phyloP scores from a whole-genome alignment of 2,329 filamentous ascomycete species.

The Talaromyces sp. region DNA sequence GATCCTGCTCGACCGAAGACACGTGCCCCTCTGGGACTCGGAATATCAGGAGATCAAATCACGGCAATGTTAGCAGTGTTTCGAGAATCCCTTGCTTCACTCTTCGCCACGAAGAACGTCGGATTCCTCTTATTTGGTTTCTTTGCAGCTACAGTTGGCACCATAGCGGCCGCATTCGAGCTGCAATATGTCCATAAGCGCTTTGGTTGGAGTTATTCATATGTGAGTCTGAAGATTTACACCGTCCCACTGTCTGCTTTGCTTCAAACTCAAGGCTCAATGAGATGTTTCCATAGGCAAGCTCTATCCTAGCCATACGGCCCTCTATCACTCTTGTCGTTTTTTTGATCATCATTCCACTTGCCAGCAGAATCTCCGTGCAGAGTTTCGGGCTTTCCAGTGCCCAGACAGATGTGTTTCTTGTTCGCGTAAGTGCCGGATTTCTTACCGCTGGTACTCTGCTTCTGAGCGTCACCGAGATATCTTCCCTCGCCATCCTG shows the following conservation, averaged over 20 bases:
- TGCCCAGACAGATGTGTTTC: constrained; percentile 8
- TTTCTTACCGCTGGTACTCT: constrained; percentile 13
- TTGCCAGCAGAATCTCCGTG: constrained; percentile 8
- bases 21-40: not conserved
- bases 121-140: constrained; percentile 9
- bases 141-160: constrained; percentile 10
- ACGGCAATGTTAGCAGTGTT: constrained; percentile 8
- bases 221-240: not conserved
- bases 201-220: constrained; percentile 14
- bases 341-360: constrained; percentile 11
- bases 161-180: constrained; percentile 9
- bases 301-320: constrained; percentile 8
- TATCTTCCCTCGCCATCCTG: constrained; percentile 13
- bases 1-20: constrained; percentile 1
- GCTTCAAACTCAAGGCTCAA: constrained; percentile 10
- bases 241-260: not conserved
- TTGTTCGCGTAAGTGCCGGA: constrained; percentile 9
- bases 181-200: constrained; percentile 13
- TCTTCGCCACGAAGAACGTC: constrained; percentile 11
- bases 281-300: constrained; percentile 8
- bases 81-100: constrained; percentile 3
- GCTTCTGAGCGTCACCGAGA: constrained; percentile 11
- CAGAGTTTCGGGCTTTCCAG: constrained; percentile 5
- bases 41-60: constrained; percentile 1
- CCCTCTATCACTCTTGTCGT: constrained; percentile 11